A percentile compares a stretch with the other conserved stretches of the same genome.
These are phyloP conservation scores for Cystobasidiopsis lactophilus DNA, from an alignment of 768 basidiomycete species.

Conservation along the genomic window DNA sequence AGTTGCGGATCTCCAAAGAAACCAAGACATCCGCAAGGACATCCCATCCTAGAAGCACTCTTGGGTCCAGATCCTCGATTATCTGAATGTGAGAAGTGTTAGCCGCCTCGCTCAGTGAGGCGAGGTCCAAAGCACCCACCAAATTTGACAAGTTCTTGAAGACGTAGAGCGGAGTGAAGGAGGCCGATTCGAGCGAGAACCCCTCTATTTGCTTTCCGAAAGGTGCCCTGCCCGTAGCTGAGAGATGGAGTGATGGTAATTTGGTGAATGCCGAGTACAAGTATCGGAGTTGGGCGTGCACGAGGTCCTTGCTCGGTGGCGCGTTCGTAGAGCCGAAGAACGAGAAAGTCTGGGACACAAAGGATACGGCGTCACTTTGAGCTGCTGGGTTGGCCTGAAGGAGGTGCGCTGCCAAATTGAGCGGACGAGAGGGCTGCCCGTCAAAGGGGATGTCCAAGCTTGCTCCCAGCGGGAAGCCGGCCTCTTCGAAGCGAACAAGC, in stretches of 20 bases:
- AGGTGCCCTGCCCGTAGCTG: not conserved
- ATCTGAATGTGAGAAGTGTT: constrained; percentile 42
- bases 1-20: constrained; percentile 52
- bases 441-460: constrained; percentile 56
- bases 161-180: constrained; percentile 53
- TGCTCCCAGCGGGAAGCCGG: constrained; percentile 48
- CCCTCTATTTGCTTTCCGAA: constrained; percentile 31
- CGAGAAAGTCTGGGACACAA: not conserved
- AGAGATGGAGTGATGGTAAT: constrained; percentile 44
- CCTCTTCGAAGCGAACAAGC: constrained; percentile 61
- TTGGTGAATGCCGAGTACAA: constrained; percentile 79
- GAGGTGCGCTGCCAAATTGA: constrained; percentile 47
- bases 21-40: constrained; percentile 43
- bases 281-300: constrained; percentile 54
- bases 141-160: constrained; percentile 47
- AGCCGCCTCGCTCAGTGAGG: too few species aligned
- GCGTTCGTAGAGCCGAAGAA: not conserved
- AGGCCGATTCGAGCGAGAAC: constrained; percentile 45
- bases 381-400: not conserved
- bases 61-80: constrained; percentile 54
- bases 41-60: constrained; percentile 65
- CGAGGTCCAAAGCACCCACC: too few species aligned
- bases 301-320: not conserved
- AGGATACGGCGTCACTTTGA: constrained; percentile 8
- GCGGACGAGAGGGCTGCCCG: constrained; percentile 44